Evolutionary conservation across 2,329 filamentous ascomycete species (phyloP).

Genomic region (Fusarium succisae): DNA sequence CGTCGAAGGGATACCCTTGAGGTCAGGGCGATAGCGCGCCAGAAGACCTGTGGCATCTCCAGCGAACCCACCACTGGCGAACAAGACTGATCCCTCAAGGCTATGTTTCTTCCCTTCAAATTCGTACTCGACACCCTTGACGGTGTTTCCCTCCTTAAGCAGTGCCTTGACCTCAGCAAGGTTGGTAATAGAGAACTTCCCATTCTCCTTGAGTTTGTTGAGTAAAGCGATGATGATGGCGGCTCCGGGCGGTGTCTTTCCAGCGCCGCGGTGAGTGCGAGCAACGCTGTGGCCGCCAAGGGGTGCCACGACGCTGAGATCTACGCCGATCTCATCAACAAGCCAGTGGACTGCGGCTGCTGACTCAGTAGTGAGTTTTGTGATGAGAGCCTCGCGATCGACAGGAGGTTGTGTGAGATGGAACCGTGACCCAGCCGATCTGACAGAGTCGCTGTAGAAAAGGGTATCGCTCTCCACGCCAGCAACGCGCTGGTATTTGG

Average conservation of each 20-base stretch:
- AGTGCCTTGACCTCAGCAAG: constrained; percentile 63
- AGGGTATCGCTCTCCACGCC: constrained; percentile 49
- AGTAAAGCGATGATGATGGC: constrained; percentile 66
- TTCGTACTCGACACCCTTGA: constrained; percentile 63
- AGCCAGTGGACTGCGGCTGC: constrained; percentile 65
- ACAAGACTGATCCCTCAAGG: constrained; percentile 61
- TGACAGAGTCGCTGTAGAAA: constrained; percentile 66
- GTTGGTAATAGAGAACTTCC: constrained; percentile 62
- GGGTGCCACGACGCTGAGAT: constrained; percentile 65
- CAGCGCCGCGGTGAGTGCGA: constrained; percentile 59
- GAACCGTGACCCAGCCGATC: constrained; percentile 62
- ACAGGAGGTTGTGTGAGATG: constrained; percentile 29
- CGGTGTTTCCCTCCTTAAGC: constrained; percentile 46
- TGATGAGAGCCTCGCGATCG: constrained; percentile 57
- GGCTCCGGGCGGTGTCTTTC: constrained; percentile 65
- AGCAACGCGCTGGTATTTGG: constrained; percentile 60
- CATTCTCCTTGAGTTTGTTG: constrained; percentile 58
- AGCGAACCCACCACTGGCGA: constrained; percentile 70
- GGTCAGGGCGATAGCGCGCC: constrained; percentile 65
- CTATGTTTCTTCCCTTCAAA: constrained; percentile 48
- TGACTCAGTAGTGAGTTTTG: constrained; percentile 58
- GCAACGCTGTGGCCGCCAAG: constrained; percentile 68
- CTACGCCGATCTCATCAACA: constrained; percentile 63
- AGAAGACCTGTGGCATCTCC: constrained; percentile 68
- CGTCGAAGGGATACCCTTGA: constrained; percentile 68